These are phyloP conservation scores for Geotrichum cucujoidarum DNA, from an alignment of 1,139 yeast genomes.

Conservation along the genomic window DNA sequence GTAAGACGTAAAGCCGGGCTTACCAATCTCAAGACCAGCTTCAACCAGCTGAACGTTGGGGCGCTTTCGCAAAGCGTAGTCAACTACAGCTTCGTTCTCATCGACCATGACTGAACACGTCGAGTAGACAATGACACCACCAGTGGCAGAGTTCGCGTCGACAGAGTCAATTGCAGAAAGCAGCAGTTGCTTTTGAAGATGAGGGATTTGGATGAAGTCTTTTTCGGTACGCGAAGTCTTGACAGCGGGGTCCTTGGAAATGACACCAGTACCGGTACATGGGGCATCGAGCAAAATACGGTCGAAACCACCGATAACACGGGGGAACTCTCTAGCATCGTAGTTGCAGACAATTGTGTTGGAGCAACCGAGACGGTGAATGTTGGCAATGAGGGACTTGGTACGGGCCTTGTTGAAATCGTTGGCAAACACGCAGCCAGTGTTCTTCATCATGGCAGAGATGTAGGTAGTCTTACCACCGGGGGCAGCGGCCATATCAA, in stretches of 20 bases:
- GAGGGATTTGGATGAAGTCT: conserved; percentile 95
- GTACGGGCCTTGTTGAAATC: conserved; percentile 96
- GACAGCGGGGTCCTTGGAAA: conserved; percentile 94
- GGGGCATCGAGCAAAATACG: conserved; percentile 96
- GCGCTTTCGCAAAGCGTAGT: conserved; percentile 91
- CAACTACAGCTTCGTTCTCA: conserved; percentile 98
- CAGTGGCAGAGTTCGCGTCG: conserved; percentile 84
- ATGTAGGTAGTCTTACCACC: conserved; percentile 98
- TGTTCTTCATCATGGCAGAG: conserved; percentile 94
- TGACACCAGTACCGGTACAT: conserved; percentile 99
- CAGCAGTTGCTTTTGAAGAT: conserved; percentile 87
- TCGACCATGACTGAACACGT: conserved; percentile 98
- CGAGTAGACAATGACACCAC: conserved; percentile 93
- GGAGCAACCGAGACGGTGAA: conserved; percentile 93
- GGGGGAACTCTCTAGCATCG: conserved; percentile 98
- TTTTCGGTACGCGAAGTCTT: conserved; percentile 91
- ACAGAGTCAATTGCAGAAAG: conserved; percentile 96
- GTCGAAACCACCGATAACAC: conserved; percentile 97
- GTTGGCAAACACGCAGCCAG: conserved; percentile 96
- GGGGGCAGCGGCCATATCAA: conserved; percentile 99
- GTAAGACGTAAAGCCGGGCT: conserved; percentile 89
- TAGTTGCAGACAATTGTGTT: conserved; percentile 95
- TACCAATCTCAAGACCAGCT: conserved; percentile 90
- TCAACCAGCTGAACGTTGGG: conserved; percentile 95
- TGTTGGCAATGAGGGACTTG: conserved; percentile 92